Conservation (phyloP, 495 filamentous ascomycete species). For the Tuber calosporum region DNA sequence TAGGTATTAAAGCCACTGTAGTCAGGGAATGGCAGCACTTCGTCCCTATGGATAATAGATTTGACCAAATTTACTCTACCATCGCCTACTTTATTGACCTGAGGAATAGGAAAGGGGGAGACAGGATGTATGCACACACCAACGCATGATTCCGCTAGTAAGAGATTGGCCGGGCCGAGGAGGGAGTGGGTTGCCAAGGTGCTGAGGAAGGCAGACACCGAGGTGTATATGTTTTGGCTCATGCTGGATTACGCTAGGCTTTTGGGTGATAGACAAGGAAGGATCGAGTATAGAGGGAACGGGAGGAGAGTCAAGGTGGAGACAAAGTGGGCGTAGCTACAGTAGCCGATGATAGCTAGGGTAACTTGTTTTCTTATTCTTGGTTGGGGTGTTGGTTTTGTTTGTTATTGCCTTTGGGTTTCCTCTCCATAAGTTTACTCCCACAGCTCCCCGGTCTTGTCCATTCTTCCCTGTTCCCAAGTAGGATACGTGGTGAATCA, state of each 20-base stretch:
- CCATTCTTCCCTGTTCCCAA: background rate
- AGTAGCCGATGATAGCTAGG: background rate
- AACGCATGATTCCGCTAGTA: constrained; percentile 54
- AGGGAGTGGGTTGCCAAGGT: constrained; percentile 62
- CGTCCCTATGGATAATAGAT: constrained; percentile 80
- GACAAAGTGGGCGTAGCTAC: constrained; percentile 4
- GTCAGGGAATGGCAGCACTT: constrained; percentile 72
- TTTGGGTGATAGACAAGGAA: constrained; percentile 58
- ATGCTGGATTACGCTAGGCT: constrained; percentile 66
- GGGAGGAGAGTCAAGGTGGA: constrained; percentile 26
- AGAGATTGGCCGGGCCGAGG: constrained; percentile 56
- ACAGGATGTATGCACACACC: constrained; percentile 14
- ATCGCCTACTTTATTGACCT: constrained; percentile 71
- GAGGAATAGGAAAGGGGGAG: background rate
- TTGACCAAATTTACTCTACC: constrained; percentile 65
- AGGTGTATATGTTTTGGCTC: constrained; percentile 61
- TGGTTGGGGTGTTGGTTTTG: background rate
- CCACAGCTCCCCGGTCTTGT: background rate
- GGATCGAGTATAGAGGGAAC: constrained; percentile 54
- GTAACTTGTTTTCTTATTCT: background rate
- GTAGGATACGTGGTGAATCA: background rate
- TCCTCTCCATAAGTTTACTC: background rate
- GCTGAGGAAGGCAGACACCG: constrained; percentile 64
- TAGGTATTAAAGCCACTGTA: constrained; percentile 65
- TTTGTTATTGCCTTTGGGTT: background rate